Percentiles rank a stretch among this genome's conserved stretches.
phyloP scores from a whole-genome alignment of 2,329 filamentous ascomycete species.

The Arthrobotrys megalospora region DNA sequence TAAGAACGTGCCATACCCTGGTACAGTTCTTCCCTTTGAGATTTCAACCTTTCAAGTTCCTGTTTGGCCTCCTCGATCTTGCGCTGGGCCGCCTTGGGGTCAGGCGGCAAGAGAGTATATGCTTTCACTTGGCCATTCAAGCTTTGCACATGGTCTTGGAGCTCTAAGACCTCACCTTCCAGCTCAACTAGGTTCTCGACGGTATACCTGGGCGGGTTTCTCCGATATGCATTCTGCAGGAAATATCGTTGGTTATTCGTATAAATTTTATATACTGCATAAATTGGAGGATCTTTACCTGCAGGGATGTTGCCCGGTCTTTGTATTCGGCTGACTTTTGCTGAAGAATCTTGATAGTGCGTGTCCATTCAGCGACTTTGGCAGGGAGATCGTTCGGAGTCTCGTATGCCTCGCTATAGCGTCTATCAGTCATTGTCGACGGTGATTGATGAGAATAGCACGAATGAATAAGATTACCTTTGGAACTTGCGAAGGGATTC shows the following conservation, averaged over 20 bases:
- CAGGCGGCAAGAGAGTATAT: conserved; percentile 81
- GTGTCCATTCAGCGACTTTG: conserved; percentile 81
- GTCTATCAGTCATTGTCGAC: background rate
- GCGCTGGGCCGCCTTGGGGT: conserved; percentile 77
- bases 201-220: conserved; percentile 68
- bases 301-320: conserved; percentile 71
- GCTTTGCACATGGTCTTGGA: conserved; percentile 74
- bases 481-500: conserved; percentile 42
- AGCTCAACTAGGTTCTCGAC: conserved; percentile 75
- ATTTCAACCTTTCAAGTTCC: conserved; percentile 75
- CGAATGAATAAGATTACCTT: conserved; percentile 21
- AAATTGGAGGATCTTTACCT: conserved; percentile 59
- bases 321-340: conserved; percentile 78
- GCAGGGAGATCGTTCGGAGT: conserved; percentile 74
- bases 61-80: conserved; percentile 78
- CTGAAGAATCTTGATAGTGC: conserved; percentile 77
- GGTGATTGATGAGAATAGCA: background rate
- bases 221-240: conserved; percentile 31
- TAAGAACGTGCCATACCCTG: conserved; percentile 73
- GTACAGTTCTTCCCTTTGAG: conserved; percentile 80
- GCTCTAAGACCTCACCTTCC: conserved; percentile 73
- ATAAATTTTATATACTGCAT: conserved; percentile 23
- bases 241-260: background rate
- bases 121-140: conserved; percentile 76
- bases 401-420: conserved; percentile 40